A percentile compares a stretch with the other conserved stretches of the same genome.
Evolutionary conservation across 139 green algal genomes (phyloP).

Genomic region (Picochlorum sp.): DNA sequence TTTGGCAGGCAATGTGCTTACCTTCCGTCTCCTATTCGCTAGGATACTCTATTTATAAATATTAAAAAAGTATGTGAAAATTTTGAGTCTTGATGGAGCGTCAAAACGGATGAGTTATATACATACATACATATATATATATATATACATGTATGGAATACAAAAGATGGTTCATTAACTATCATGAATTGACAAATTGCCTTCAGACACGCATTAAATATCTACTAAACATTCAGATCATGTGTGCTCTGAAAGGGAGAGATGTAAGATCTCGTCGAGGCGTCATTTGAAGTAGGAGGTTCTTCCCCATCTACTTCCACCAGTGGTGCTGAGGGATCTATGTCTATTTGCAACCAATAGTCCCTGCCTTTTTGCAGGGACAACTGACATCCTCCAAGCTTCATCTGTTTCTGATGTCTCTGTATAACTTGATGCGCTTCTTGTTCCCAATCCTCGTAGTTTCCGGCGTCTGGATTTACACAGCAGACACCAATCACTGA

Average conservation of each 20-base stretch:
- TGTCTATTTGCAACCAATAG: slow-evolving; percentile 33
- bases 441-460: slow-evolving; percentile 20
- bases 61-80: too few species aligned
- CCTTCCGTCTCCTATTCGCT: too few species aligned
- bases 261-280: not conserved
- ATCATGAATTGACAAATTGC: too few species aligned
- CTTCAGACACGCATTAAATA: too few species aligned
- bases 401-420: slow-evolving; percentile 9
- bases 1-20: too few species aligned
- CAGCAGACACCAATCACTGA: slow-evolving; percentile 22
- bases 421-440: not conserved
- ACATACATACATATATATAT: too few species aligned
- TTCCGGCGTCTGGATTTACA: slow-evolving; percentile 16
- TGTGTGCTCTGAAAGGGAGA: not conserved
- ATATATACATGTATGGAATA: too few species aligned
- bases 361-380: slow-evolving; percentile 16
- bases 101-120: too few species aligned
- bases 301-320: not conserved
- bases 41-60: too few species aligned
- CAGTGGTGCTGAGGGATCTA: not conserved
- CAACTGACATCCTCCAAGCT: slow-evolving; percentile 18
- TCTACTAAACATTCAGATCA: too few species aligned
- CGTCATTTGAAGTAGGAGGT: not conserved
- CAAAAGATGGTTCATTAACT: too few species aligned
- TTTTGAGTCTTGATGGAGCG: too few species aligned